Evolutionary conservation across 371 early-diverging fungal genomes (phyloP).

Genomic region (Mucor piriformis): DNA sequence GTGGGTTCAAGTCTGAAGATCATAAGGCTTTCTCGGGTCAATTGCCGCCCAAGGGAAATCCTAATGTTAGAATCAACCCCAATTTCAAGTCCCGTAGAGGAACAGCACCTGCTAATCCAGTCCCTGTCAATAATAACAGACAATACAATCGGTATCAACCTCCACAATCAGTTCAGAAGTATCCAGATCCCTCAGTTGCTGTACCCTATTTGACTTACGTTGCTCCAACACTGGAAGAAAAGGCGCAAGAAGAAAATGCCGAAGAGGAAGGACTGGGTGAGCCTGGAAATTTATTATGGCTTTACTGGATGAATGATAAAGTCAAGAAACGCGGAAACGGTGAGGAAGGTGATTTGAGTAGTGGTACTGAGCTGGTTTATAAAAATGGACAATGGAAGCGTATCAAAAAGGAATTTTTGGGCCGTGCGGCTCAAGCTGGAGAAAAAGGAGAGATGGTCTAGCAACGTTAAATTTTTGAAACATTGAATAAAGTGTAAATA

Average conservation of each 20-base stretch:
- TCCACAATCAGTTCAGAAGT: background rate
- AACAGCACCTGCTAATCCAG: background rate
- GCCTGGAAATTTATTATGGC: constrained; percentile 26
- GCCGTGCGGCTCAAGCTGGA: constrained; percentile 29
- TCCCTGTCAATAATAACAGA: background rate
- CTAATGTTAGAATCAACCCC: constrained; percentile 1
- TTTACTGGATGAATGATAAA: constrained; percentile 34
- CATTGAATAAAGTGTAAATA: constrained; percentile 29
- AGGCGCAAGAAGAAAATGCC: constrained; percentile 24
- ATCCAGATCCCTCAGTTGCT: constrained; percentile 23
- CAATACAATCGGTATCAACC: background rate
- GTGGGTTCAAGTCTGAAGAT: no score
- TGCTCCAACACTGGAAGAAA: constrained; percentile 32
- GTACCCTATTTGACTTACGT: constrained; percentile 24
- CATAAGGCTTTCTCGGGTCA: background rate
- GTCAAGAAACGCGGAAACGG: constrained; percentile 14
- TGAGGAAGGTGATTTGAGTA: constrained; percentile 27
- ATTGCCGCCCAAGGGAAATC: no score
- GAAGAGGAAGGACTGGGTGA: constrained; percentile 22
- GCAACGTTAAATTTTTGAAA: no score
- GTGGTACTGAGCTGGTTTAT: constrained; percentile 25
- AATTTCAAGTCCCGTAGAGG: constrained; percentile 11
- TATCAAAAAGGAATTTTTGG: constrained; percentile 35
- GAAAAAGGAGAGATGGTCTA: constrained; percentile 30
- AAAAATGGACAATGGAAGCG: constrained; percentile 26